Evolutionary conservation across 208 protist genomes (phyloP).

Genomic region (Acanthamoeba lenticulata): DNA sequence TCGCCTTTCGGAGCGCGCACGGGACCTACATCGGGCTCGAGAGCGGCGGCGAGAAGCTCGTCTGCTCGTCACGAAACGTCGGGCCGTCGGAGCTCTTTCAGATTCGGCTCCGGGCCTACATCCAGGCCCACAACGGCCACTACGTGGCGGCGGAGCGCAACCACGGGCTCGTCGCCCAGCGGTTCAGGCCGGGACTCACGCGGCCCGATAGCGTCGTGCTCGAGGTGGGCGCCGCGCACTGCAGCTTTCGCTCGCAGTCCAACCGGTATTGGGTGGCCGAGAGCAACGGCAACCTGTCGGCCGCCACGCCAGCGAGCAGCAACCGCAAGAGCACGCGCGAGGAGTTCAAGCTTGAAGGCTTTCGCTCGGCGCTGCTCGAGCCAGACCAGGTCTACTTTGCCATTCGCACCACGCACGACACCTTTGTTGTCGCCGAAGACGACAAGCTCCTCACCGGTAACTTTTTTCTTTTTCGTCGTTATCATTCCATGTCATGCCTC

Average conservation of each 20-base stretch:
- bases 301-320: background rate
- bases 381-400: background rate
- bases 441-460: background rate
- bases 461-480: no score
- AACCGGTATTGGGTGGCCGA: conserved; percentile 50
- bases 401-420: background rate
- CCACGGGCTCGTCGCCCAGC: background rate
- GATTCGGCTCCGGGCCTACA: background rate
- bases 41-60: background rate
- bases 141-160: background rate
- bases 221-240: background rate
- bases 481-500: no score
- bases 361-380: background rate
- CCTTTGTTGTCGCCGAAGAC: background rate
- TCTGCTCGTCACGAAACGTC: background rate
- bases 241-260: conserved; percentile 11
- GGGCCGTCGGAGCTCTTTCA: conserved; percentile 6
- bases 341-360: conserved; percentile 4
- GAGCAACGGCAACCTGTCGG: conserved; percentile 1
- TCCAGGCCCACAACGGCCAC: background rate
- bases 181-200: background rate
- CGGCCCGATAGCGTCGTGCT: background rate
- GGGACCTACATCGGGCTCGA: conserved; percentile 30
- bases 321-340: background rate
- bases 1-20: conserved; percentile 12